These are phyloP conservation scores for Musa beccarii DNA, from an alignment of 176 grass and related monocot species.

Conservation along the genomic window DNA sequence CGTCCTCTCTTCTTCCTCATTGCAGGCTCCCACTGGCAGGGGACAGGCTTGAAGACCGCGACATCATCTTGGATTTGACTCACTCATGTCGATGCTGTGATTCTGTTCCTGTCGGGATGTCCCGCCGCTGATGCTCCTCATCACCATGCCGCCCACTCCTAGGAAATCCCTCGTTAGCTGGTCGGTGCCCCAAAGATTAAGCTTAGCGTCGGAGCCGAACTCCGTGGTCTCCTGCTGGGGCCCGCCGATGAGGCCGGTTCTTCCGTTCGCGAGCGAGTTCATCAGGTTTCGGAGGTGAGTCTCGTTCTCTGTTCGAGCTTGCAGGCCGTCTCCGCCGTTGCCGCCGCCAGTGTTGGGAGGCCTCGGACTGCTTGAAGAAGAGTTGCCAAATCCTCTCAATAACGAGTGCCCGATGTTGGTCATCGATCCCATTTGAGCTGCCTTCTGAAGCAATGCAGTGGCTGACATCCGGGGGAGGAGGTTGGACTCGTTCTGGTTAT, in stretches of 20 bases:
- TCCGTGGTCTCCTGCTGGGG: neutral
- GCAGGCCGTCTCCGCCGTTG: slow-evolving; percentile 17
- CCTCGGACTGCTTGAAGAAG: slow-evolving; percentile 18
- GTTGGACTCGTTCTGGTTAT: slow-evolving; percentile 40
- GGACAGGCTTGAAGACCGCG: slow-evolving; percentile 36
- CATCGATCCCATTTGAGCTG: slow-evolving; percentile 86
- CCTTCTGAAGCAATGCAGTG: slow-evolving; percentile 85
- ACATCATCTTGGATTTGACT: slow-evolving; percentile 78
- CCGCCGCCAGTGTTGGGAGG: neutral
- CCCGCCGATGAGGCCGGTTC: slow-evolving; percentile 34
- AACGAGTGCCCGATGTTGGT: slow-evolving; percentile 43
- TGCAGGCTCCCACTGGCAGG: slow-evolving; percentile 53
- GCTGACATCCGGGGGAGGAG: slow-evolving; percentile 91
- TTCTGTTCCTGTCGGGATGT: slow-evolving; percentile 35
- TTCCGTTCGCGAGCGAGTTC: slow-evolving; percentile 68
- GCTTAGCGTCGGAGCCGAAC: slow-evolving; percentile 56
- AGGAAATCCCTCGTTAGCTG: slow-evolving; percentile 83
- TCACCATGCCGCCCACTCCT: slow-evolving; percentile 64
- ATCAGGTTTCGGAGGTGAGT: slow-evolving; percentile 71
- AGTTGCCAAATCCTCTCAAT: slow-evolving; percentile 36
- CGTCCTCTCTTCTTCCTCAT: slow-evolving; percentile 31
- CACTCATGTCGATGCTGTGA: neutral
- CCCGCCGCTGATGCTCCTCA: slow-evolving; percentile 38
- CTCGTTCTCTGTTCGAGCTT: slow-evolving; percentile 54
- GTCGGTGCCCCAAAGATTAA: slow-evolving; percentile 39